Conservation (phyloP, 148 eudicot species). For the Selenicereus undatus region DNA sequence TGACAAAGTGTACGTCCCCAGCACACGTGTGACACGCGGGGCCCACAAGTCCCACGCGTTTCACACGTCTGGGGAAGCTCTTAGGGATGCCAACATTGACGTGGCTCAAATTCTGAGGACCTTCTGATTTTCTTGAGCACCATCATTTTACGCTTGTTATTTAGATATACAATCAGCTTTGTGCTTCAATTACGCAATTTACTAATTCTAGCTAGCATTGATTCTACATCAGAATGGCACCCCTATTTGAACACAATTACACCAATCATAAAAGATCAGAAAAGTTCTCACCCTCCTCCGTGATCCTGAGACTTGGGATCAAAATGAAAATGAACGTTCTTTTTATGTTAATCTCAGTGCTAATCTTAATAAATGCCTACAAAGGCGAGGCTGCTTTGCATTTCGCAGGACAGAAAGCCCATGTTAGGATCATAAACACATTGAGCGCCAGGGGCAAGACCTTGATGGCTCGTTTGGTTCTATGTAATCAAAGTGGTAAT, state of each 20-base stretch:
- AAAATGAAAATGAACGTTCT: not conserved
- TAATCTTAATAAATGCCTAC: not conserved
- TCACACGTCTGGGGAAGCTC: too few species aligned
- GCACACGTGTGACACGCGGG: too few species aligned
- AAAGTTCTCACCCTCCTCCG: not conserved
- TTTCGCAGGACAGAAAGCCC: not conserved
- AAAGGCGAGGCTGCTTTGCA: not conserved
- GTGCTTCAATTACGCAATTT: not conserved
- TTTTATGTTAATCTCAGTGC: not conserved
- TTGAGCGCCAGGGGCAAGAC: not conserved
- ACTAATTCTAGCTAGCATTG: not conserved
- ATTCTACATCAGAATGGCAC: not conserved
- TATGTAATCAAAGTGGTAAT: too few species aligned
- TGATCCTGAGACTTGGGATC: not conserved
- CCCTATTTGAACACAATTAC: not conserved
- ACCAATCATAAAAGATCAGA: not conserved
- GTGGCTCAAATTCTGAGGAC: not conserved
- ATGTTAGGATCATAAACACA: not conserved
- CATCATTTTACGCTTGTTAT: not conserved
- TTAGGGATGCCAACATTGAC: not conserved
- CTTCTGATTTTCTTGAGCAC: not conserved
- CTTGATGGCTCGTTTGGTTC: too few species aligned
- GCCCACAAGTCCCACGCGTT: too few species aligned
- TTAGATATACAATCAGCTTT: constrained; percentile 4
- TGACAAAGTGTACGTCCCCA: too few species aligned